Conservation (phyloP, 1,139 yeast genomes). For the Protomyces inouyei region DNA sequence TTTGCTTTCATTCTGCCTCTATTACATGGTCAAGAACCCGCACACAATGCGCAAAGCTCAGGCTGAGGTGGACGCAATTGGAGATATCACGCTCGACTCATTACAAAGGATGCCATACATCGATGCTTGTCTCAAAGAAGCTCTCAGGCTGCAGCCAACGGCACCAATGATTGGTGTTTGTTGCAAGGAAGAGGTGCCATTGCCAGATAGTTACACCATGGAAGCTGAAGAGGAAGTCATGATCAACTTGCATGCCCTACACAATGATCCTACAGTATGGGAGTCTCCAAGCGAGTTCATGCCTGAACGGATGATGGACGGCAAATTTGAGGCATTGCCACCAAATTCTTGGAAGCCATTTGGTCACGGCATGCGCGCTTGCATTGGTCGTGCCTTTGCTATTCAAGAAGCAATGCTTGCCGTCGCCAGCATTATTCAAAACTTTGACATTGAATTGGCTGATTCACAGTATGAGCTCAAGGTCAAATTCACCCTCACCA, state of each 20-base stretch:
- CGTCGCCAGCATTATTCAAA: conserved; percentile 20
- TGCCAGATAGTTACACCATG: conserved; percentile 24
- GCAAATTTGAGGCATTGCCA: conserved; percentile 11
- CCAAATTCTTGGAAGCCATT: conserved; percentile 26
- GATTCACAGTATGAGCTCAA: conserved; percentile 19
- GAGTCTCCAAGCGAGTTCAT: conserved; percentile 17
- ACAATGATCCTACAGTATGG: conserved; percentile 21
- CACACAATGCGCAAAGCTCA: conserved; percentile 20
- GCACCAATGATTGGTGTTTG: conserved; percentile 22
- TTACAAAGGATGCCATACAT: conserved; percentile 21
- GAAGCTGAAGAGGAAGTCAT: conserved; percentile 16
- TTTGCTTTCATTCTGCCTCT: conserved; percentile 28
- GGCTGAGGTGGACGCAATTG: conserved; percentile 27
- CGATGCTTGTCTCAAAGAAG: conserved; percentile 26
- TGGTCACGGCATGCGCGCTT: conserved; percentile 25
- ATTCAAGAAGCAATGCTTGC: conserved; percentile 25
- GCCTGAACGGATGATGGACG: conserved; percentile 28
- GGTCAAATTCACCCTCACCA: conserved; percentile 19
- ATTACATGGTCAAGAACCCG: conserved; percentile 28
- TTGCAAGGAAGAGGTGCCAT: conserved; percentile 8
- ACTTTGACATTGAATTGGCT: conserved; percentile 23
- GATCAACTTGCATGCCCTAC: conserved; percentile 19
- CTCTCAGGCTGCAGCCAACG: conserved; percentile 25
- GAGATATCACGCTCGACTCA: conserved; percentile 20
- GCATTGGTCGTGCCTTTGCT: conserved; percentile 28